These are phyloP conservation scores for Tetradesmus obliquus DNA, from an alignment of 139 green algal species.

Conservation along the genomic window DNA sequence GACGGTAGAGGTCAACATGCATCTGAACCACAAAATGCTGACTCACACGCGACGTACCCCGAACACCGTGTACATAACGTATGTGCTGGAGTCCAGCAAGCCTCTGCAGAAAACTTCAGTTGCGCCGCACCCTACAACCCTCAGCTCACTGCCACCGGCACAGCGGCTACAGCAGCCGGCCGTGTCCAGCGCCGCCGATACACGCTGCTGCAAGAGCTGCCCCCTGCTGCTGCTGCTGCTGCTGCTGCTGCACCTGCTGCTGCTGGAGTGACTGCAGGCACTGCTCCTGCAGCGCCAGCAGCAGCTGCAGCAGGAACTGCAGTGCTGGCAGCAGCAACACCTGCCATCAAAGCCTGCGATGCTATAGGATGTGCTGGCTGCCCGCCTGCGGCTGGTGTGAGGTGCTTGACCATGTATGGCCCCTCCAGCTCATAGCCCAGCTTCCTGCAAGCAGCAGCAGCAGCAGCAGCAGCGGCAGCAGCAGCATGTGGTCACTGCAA, in stretches of 20 bases:
- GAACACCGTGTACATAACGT: too few species aligned
- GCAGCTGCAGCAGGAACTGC: neutral
- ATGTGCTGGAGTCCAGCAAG: too few species aligned
- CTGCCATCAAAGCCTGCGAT: neutral
- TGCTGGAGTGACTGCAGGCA: neutral
- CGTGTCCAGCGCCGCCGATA: neutral
- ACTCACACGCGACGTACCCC: too few species aligned
- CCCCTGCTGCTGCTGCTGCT: neutral
- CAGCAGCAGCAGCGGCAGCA: neutral
- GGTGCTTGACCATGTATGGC: constrained; percentile 96
- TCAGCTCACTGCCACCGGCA: neutral
- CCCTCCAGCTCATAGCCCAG: constrained; percentile 94
- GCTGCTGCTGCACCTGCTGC: neutral
- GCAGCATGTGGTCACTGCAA: too few species aligned
- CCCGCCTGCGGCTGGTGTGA: constrained; percentile 28
- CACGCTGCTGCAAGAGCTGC: neutral
- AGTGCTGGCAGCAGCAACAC: neutral
- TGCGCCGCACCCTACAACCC: too few species aligned
- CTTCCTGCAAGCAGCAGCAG: constrained; percentile 48
- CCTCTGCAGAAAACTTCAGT: too few species aligned
- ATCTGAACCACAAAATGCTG: too few species aligned
- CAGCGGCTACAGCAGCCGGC: neutral
- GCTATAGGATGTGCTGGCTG: neutral
- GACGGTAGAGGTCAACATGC: too few species aligned
- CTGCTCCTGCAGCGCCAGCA: neutral